Conservation (phyloP, 139 green algal species). For the Chlamydomonas sphaeroides region DNA sequence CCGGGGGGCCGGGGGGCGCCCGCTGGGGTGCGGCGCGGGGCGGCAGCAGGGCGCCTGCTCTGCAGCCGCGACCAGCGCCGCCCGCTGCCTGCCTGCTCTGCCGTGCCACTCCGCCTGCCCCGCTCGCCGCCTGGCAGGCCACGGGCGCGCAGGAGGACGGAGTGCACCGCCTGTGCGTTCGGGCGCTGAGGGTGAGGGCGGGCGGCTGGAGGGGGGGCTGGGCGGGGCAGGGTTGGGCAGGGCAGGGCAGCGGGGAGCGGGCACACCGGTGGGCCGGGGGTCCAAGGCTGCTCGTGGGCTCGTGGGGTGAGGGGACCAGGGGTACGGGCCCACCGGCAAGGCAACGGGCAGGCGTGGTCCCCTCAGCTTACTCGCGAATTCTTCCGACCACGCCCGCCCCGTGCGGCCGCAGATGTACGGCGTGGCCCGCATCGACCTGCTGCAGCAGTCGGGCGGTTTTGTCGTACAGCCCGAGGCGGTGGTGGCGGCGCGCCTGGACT, state of each 20-base stretch:
- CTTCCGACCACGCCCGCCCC: too few relatives aligned
- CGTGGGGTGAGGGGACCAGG: too few relatives aligned
- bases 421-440: constrained; percentile 22
- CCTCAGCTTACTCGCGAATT: too few relatives aligned
- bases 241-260: too few relatives aligned
- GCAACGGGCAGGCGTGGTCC: too few relatives aligned
- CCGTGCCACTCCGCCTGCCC: not conserved
- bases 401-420: constrained; percentile 40
- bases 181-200: constrained; percentile 10
- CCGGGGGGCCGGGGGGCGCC: too few relatives aligned
- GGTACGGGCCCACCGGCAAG: not conserved
- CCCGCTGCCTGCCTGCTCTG: too few relatives aligned
- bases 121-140: not conserved
- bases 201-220: not conserved
- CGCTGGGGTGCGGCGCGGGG: too few relatives aligned
- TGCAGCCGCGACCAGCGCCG: too few relatives aligned
- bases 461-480: constrained; percentile 10
- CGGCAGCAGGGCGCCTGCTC: too few relatives aligned
- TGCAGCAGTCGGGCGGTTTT: constrained; percentile 22
- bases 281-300: too few relatives aligned
- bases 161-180: constrained; percentile 35
- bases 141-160: constrained; percentile 37
- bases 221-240: not conserved
- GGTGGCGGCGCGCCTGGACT: not conserved
- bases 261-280: not conserved